Base-by-base conservation (phyloP, 2,329 filamentous ascomycete species). In the Ascochyta pisi region DNA sequence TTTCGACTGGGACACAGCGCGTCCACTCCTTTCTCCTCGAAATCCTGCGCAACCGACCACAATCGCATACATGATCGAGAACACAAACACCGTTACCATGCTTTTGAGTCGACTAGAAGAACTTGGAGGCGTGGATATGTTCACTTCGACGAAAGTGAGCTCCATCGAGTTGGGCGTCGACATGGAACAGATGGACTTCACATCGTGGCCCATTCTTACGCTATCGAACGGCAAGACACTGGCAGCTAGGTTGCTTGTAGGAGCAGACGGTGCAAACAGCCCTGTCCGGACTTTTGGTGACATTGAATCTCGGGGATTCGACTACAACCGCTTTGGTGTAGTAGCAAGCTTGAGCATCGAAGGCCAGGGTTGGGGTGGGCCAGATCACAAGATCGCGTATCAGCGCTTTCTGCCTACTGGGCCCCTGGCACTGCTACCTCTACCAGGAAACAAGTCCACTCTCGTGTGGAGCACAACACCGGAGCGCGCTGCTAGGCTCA, bases 31-130 rank as follows among this genome's bases (percentile, higher is more conserved):
- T 27, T 60, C 66, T 2, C 71, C 69, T 48, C 66, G 76, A 78
- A 79, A 70, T 24, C 84, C 62, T 57, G 76, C 63, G 8, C 69
- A 73, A 49, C 72, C 73, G 8, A 79, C 81, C 58, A 90, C 87
- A 1, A 92, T 99, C 64, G 95, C 95, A 9, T 96, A 95, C 73
- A 99, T 99, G 94, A 91, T 88, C 38, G 96, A 99, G 81, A 99
- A 98, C 75, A 76, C 89, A 29, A 98, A 99, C 73, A 82, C 97
- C 31, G 92, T 91, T 2, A 88, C 88, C 0, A 92, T 87, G 0
- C 82, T 99, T 7, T 77, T 97, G 46, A 83, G 83, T 50, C 85
- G 89, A 13, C 82, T 97, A 33, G 82, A 88, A 9, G 84, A 90
- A 63, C 80, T 96, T 1, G 86, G 87, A 2, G 78, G 74, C 6